Base-by-base conservation (phyloP, 176 grass and related monocot species). In the Musa troglodytarum region DNA sequence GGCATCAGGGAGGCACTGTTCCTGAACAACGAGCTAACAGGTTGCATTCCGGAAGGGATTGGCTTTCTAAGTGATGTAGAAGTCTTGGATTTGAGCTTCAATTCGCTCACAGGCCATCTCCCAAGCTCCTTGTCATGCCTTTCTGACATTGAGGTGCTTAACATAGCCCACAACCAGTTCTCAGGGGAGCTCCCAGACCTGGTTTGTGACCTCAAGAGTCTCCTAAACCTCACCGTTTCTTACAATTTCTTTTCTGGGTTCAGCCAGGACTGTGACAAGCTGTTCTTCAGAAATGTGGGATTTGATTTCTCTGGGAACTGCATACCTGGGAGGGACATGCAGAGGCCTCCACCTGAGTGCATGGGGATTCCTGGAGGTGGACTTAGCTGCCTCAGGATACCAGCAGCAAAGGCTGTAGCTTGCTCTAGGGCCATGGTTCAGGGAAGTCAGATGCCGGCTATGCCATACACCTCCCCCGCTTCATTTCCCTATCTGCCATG, bases 191-290 rank as follows among this genome's bases (percentile, higher is more conserved):
- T 97, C 1, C 85, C 90, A 0, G 85, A 97, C 20, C 74, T 90
- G 79, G 80, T 97, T 9, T 97, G 93, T 69, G 82, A 88, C 51
- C 81, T 97, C 64, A 84, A 76, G n/a, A 84, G 90, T 75, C 89
- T 97, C 25, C 86, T 82, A 5, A 97, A 93, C 54, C 81, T 97
- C 0, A 90, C 90, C 4, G 90, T 97, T 5, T 65, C 93, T 0
- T 97, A 90, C 86, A 97, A 97, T 80, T 97, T 97, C 79, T 90
- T 97, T 78, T 90, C 87, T 29, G 90, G 90, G 65, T 86, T 97
- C 54, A 83, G 93, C 63, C 71, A 86, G 71, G 76, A 83, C 9
- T 97, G 93, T 77, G 80, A 81, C 68, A 76, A 68, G 65, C 70
- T 92, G 11, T 84, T 81, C 1, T 63, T 70, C 20, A 57, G 85